Base-by-base conservation (phyloP, 805 yeast species). In the Blastobotrys mokoenaii region DNA sequence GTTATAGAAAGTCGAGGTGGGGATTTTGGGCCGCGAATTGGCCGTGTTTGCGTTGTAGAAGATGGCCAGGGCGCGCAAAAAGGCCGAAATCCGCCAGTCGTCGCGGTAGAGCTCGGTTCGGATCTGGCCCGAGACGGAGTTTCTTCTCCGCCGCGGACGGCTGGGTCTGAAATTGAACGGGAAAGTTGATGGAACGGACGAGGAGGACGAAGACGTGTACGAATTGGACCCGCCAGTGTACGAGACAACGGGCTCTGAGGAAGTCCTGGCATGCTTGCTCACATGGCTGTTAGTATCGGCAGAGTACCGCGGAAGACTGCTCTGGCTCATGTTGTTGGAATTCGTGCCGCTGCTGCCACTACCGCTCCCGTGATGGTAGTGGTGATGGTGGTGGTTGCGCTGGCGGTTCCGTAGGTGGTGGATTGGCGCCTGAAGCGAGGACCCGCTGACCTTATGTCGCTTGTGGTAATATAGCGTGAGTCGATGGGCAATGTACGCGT, bases 21-120 rank as follows among this genome's bases (percentile, higher is more conserved):
- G 63, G 3, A 69, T 54, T 39, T 62, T 59, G 32, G 56, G 54
- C 10, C 52, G 57, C 6, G 63, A 54, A 22, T 22, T 22, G 16
- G 48, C 47, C 11, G 41, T 43, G 51, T 80, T 82, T 1, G 85
- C 82, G 37, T 65, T 63, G 56, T 75, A 74, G 22, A 82, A 71
- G 12, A 77, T 58, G 0, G 78, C 71, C 53, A 84, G 63, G 1
- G 81, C 66, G 22, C 74, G 67, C 1, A 84, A 79, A 0, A 88
- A 86, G 0, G 86, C 71, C 44, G 73, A 68, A 30, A 89, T 66
- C 51, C 82, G 88, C 96, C 96, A 90, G 57, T 85, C 88, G 49
- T 74, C 72, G 0, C 84, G 81, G 60, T 89, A 89, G 52, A 77
- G 79, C 35, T 73, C 73, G 3, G 79, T 59, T 39, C 51, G 51